Evolutionary conservation across 1,284 basidiomycete genomes (phyloP), one percentile per base, ranked within the genome.

Genomic region (Cryptococcus jaspeensis): DNA sequence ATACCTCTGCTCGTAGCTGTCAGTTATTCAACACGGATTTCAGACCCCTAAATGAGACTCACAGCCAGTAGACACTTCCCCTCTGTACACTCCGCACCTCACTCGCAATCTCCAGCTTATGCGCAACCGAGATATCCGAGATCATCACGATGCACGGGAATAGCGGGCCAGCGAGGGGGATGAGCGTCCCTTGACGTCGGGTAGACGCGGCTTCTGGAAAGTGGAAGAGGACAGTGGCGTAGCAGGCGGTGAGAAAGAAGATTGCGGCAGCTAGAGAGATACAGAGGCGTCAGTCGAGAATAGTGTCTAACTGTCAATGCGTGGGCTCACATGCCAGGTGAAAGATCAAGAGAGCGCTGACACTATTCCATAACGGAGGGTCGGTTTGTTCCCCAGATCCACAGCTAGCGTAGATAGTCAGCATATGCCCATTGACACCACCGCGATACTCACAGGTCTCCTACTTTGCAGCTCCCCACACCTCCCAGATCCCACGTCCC

Each of bases 401-500:
- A 36, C 36, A 23, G 18, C 39, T 44, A 18, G 2, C 28, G 36
- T 28, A 23, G 25, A 39, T 16, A 28, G n/a, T 41, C 38, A 36
- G 16, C 18, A 16, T 18, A 20, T 22, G 18, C 39, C 20, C 25
- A 7, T 28, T 32, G 18, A 16, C 13, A 36, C 15, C 7, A 32
- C 11, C 40, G 23, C 39, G 32, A n/a, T 28, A 55, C 55, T 52
- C 32, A 60, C 59, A 32, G 20, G 13, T 56, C 28, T 6, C 55
- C 53, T 25, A 47, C 18, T 18, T 54, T 13, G 25, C 62, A 63
- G 18, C 15, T 39, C 8, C 59, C 59, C 23, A 60, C 23, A 3
- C 53, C 56, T 7, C 62, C 62, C 15, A 61, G 15, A 32, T 56
- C 20, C 62, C 59, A 63, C 15, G 28, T 23, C 18, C 38, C 57